A percentile compares a stretch with the other conserved stretches of the same genome.
Evolutionary conservation across 2,329 filamentous ascomycete genomes (phyloP).

Genomic region (Diaporthe humulicola): DNA sequence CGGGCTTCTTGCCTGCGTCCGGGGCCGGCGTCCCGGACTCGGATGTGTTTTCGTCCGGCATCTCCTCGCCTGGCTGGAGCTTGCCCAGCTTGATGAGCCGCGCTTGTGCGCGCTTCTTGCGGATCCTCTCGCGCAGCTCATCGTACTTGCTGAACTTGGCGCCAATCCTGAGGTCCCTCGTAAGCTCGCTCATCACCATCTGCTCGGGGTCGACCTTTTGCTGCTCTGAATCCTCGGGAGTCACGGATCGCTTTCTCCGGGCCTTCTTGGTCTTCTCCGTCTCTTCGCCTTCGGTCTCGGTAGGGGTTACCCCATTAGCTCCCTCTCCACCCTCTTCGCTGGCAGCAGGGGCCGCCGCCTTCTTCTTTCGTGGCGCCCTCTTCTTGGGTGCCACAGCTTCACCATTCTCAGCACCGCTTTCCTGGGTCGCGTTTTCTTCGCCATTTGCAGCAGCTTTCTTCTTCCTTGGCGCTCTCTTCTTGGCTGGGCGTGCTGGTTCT

Average conservation of each 20-base stretch:
- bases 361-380: conserved; percentile 40
- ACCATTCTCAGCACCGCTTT: conserved; percentile 40
- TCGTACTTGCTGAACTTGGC: conserved; percentile 78
- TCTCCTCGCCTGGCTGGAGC: conserved; percentile 34
- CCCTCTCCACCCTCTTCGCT: conserved; percentile 3
- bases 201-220: conserved; percentile 74
- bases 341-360: conserved; percentile 3
- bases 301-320: conserved; percentile 32
- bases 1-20: conserved; percentile 43
- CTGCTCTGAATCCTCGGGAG: conserved; percentile 74
- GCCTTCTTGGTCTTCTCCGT: conserved; percentile 38
- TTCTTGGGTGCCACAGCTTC: conserved; percentile 39
- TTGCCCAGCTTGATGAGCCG: conserved; percentile 38
- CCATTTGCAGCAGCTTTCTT: conserved; percentile 40
- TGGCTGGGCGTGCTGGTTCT: conserved; percentile 35
- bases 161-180: conserved; percentile 77
- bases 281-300: conserved; percentile 44
- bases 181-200: conserved; percentile 81
- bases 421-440: conserved; percentile 31
- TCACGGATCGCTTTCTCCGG: conserved; percentile 61
- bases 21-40: conserved; percentile 38
- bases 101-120: conserved; percentile 51
- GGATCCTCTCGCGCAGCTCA: conserved; percentile 77
- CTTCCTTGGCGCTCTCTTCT: conserved; percentile 41
- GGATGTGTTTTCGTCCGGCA: conserved; percentile 33